Evolutionary conservation across 1,139 yeast species (phyloP), one percentile per base, ranked within the genome.

Genomic region (Eremothecium coryli): DNA sequence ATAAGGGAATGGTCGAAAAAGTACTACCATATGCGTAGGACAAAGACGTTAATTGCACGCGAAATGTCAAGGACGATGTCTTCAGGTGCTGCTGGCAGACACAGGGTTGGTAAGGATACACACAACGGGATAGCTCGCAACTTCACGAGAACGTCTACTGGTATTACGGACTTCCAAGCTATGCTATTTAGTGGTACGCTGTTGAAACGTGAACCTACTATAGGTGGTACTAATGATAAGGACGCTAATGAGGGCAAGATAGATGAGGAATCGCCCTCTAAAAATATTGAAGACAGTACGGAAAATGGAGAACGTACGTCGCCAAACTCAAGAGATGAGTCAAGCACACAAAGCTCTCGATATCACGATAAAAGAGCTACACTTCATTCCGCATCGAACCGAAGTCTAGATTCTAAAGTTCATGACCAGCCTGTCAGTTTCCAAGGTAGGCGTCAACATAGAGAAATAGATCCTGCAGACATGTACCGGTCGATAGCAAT

Each of bases 401-500:
- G 11, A 16, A 11, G 29, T 11, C 15, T 20, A 13, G 17, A 13
- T 5, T 4, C 15, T 8, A 31, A 22, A 9, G 23, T 23, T 6
- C 27, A 25, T 7, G 32, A 29, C 21, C 38, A 35, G 4, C 30
- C 34, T 4, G 55, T 50, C 38, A 50, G 44, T 11, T 52, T 53
- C 36, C 50, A 41, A 1, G 47, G 49, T 10, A 47, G 58, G 29
- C 44, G 59, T 23, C 39, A 71, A 18, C 60, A 67, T 13, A 63
- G 66, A 15, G 77, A 77, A 26, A 64, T 82, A 8, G 77, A 77
- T 22, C 95, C 95, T 1, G 74, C 81, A 33, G 95, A 86, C 51
- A 79, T 86, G 77, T 79, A 68, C 52, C 68, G 80, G 60, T 84
- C 95, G 2, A 80, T 85, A 44, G 78, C 84, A 33, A 76, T 84